phyloP scores from a whole-genome alignment of 1,139 yeast species.

The Hyphopichia fennica region DNA sequence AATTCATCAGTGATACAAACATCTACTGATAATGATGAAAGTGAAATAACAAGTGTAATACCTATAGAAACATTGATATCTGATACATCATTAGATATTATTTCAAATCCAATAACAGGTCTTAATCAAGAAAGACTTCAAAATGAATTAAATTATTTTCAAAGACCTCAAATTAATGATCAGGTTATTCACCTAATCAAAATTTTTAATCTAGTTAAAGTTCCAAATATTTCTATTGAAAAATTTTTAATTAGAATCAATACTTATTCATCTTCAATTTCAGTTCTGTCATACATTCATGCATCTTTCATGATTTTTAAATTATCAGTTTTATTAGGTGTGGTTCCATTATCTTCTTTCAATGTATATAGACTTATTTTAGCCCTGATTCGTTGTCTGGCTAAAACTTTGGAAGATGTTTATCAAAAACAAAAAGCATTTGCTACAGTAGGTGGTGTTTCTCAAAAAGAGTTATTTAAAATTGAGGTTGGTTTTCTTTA shows the following conservation, averaged over 20 bases:
- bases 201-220: conserved; percentile 34
- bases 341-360: conserved; percentile 29
- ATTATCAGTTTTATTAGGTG: conserved; percentile 32
- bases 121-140: conserved; percentile 13
- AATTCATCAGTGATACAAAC: not conserved
- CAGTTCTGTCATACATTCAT: conserved; percentile 43
- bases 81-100: conserved; percentile 14
- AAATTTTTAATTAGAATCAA: conserved; percentile 39
- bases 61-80: conserved; percentile 26
- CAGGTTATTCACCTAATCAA: conserved; percentile 32
- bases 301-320: conserved; percentile 41
- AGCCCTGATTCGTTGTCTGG: conserved; percentile 46
- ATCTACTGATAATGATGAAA: not conserved
- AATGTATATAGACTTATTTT: conserved; percentile 42
- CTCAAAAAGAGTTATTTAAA: conserved; percentile 35
- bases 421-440: conserved; percentile 45
- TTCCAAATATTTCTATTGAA: conserved; percentile 37
- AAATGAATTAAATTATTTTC: conserved; percentile 20
- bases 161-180: conserved; percentile 12
- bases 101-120: conserved; percentile 17
- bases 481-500: conserved; percentile 45
- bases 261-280: conserved; percentile 43
- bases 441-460: conserved; percentile 48
- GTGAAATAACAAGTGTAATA: conserved; percentile 9
- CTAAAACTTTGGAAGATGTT: conserved; percentile 44